A percentile compares a stretch with the other conserved stretches of the same genome.
Evolutionary conservation across 164 flowering plant species (phyloP).

Genomic region (Liriodendron chinense): DNA sequence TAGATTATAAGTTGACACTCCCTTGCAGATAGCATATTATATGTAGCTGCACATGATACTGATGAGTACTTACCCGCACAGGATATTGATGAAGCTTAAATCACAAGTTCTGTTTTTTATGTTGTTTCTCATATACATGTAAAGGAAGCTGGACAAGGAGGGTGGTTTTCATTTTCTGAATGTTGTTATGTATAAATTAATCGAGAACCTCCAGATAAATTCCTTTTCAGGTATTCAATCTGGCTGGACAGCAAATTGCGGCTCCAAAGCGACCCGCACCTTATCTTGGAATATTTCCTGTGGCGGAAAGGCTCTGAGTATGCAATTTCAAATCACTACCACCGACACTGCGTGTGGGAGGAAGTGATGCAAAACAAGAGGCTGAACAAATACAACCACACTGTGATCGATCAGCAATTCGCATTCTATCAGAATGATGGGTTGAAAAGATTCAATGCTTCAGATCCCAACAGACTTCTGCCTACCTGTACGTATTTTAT

Average conservation of each 20-base stretch:
- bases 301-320: constrained; percentile 87
- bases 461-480: constrained; percentile 74
- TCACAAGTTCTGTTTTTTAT: too few relatives aligned
- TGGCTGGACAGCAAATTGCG: constrained; percentile 98
- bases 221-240: constrained; percentile 73
- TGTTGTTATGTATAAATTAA: background rate
- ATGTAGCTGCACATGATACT: too few relatives aligned
- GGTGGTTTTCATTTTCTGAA: constrained; percentile 10
- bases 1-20: too few relatives aligned
- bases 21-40: too few relatives aligned
- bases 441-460: constrained; percentile 70
- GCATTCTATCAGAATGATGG: constrained; percentile 87
- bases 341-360: constrained; percentile 95
- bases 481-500: constrained; percentile 72
- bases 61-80: too few relatives aligned
- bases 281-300: constrained; percentile 78
- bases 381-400: constrained; percentile 88
- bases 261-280: constrained; percentile 80
- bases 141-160: background rate
- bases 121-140: background rate
- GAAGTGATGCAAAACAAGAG: constrained; percentile 91
- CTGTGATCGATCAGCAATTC: constrained; percentile 82
- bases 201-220: background rate
- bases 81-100: too few relatives aligned
- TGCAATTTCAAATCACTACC: constrained; percentile 95